A percentile compares a stretch with the other conserved stretches of the same genome.
phyloP scores from a whole-genome alignment of 2,329 filamentous ascomycete genomes.

The Aspergillus sp. region DNA sequence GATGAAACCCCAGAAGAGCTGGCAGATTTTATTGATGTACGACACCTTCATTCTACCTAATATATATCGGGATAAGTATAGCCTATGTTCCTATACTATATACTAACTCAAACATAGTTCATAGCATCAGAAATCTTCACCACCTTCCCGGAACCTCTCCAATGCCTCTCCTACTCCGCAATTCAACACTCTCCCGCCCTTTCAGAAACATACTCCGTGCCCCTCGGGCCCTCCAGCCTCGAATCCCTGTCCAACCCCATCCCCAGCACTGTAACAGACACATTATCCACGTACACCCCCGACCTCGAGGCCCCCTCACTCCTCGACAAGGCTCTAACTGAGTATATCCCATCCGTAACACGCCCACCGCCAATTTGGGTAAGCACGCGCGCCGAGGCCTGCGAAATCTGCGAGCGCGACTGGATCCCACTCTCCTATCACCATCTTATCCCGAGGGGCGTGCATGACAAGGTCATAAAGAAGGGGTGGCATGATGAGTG shows the following conservation, averaged over 20 bases:
- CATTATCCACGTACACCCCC: constrained; percentile 62
- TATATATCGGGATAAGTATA: background rate
- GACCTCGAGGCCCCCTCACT: constrained; percentile 52
- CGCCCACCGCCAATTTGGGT: constrained; percentile 64
- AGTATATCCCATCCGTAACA: constrained; percentile 60
- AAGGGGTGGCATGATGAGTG: constrained; percentile 76
- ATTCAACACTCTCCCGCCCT: constrained; percentile 53
- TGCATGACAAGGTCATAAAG: constrained; percentile 74
- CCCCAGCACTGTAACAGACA: constrained; percentile 63
- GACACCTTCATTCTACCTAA: background rate
- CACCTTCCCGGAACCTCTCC: constrained; percentile 61
- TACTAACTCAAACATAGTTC: constrained; percentile 50
- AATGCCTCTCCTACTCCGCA: constrained; percentile 60
- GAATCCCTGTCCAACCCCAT: constrained; percentile 55
- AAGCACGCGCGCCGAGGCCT: constrained; percentile 57
- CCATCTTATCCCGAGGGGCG: constrained; percentile 76
- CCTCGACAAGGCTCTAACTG: constrained; percentile 61
- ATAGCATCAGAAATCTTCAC: constrained; percentile 69
- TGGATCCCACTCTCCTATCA: constrained; percentile 81
- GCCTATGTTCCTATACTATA: background rate
- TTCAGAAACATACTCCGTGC: constrained; percentile 56
- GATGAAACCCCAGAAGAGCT: constrained; percentile 64
- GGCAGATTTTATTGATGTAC: constrained; percentile 73
- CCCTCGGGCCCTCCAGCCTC: constrained; percentile 54
- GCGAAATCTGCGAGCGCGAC: constrained; percentile 73